Evolutionary conservation across 176 grass and related monocot genomes (phyloP), one percentile per base, ranked within the genome.

Genomic region (Phyllostachys edulis): DNA sequence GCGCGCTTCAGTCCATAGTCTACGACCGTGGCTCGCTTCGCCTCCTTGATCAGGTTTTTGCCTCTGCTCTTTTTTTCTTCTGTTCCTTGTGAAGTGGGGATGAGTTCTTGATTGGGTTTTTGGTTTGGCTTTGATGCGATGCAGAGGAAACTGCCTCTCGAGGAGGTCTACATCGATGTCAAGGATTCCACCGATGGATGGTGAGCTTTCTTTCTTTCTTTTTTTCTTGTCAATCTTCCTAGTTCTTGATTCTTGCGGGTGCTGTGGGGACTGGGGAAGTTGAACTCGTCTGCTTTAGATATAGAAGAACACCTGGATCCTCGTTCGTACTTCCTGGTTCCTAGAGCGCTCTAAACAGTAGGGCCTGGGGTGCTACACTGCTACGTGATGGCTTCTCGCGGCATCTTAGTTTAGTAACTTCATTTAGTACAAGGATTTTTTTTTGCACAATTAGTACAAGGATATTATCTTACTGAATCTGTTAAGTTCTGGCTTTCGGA

Each of bases 91-190:
- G 52, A 9, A 47, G 51, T 42, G 23, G 71, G 7, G 63, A 5
- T 12, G 71, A 2, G 63, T 75, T 79, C 26, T 47, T 81, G 69
- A 38, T 54, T 88, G 71, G 21, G 14, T 50, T 59, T 18, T 55
- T 80, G 36, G 23, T 36, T 5, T 70, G 29, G 55, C 7, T 76
- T 49, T 85, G 80, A 3, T 70, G 3, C 23, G 73, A 3, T 14
- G 51, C 85, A 95, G 93, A 98, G 87, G 80, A 95, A 88, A 62
- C 87, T 98, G 52, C 93, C 96, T 21, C 87, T 95, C 3, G 89
- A 88, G 74, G 88, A 80, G 69, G 78, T 81, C 26, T 97, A 94
- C 80, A 84, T 95, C 72, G 83, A 94, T 79, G 77, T 98, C 34
- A 89, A 79, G 69, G 71, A 65, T 62, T 88, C 93, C 71, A 34